Percentiles rank a stretch among this genome's conserved stretches.
These are phyloP conservation scores for Clarireedia homoeocarpa DNA, from an alignment of 2,329 filamentous ascomycete species.

Conservation along the genomic window DNA sequence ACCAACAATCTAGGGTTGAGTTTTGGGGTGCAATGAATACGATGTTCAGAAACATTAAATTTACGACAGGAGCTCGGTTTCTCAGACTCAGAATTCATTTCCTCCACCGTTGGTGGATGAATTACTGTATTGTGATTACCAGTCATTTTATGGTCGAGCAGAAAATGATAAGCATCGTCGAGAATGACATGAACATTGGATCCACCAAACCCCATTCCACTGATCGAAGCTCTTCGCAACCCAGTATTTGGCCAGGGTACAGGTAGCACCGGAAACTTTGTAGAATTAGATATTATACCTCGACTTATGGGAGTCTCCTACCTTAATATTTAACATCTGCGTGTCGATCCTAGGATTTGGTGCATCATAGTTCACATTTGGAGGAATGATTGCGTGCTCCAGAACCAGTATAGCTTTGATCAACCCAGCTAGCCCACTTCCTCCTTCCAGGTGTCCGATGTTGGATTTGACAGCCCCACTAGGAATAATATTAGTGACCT, in stretches of 20 bases:
- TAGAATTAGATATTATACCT: neutral
- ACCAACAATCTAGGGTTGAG: neutral
- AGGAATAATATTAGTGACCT: neutral
- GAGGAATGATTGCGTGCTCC: slow-evolving; percentile 33
- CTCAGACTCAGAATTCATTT: neutral
- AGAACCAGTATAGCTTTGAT: slow-evolving; percentile 34
- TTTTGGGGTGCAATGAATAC: neutral
- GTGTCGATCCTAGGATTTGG: slow-evolving; percentile 29
- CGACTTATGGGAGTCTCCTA: neutral
- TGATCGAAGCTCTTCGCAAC: neutral
- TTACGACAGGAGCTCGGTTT: too few relatives aligned
- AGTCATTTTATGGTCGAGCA: neutral
- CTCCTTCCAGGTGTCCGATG: slow-evolving; percentile 28
- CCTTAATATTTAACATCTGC: neutral
- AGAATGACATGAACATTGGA: slow-evolving; percentile 32
- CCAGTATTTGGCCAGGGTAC: neutral
- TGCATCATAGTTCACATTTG: slow-evolving; percentile 33
- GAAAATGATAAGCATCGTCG: slow-evolving; percentile 18
- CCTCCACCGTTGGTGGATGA: neutral
- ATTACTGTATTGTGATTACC: neutral
- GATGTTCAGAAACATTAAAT: too few relatives aligned
- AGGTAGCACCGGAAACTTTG: neutral
- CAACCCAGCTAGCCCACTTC: slow-evolving; percentile 29
- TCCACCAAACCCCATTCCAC: slow-evolving; percentile 5
- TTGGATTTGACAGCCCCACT: slow-evolving; percentile 30